phyloP scores from a whole-genome alignment of 176 grass and related monocot species.

The Otatea glauca region DNA sequence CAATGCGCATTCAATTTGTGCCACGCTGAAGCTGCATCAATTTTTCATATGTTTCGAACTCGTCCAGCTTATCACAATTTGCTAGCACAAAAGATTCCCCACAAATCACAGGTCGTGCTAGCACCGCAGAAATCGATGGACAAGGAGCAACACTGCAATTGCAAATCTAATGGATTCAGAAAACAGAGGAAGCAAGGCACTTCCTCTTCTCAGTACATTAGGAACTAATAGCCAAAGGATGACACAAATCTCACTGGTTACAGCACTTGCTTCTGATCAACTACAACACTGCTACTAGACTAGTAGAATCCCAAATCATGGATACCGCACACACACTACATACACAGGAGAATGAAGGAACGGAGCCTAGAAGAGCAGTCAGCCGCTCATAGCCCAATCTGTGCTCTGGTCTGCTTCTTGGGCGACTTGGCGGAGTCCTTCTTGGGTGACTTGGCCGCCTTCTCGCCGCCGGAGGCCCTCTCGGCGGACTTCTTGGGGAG shows the following conservation, averaged over 20 bases:
- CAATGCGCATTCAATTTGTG: neutral
- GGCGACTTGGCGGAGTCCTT: conserved; percentile 29
- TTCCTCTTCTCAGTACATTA: neutral
- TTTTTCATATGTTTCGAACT: no score
- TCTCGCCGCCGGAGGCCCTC: conserved; percentile 9
- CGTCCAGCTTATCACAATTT: no score
- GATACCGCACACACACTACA: neutral
- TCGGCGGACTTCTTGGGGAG: conserved; percentile 56
- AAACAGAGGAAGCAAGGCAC: neutral
- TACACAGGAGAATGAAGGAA: neutral
- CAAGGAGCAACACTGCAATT: neutral
- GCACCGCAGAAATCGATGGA: neutral
- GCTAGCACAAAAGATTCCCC: no score
- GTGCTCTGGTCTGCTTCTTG: conserved; percentile 1
- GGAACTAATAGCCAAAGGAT: neutral
- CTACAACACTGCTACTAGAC: neutral
- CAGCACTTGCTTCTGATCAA: neutral
- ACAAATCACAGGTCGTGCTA: neutral
- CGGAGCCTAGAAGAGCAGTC: neutral
- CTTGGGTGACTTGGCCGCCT: conserved; percentile 38
- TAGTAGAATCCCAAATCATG: neutral
- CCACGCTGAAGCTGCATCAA: neutral
- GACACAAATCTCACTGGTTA: neutral
- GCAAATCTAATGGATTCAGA: neutral
- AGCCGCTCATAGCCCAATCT: neutral